phyloP scores from a whole-genome alignment of 176 grass and related monocot genomes.

The Oropetium thomaeum region DNA sequence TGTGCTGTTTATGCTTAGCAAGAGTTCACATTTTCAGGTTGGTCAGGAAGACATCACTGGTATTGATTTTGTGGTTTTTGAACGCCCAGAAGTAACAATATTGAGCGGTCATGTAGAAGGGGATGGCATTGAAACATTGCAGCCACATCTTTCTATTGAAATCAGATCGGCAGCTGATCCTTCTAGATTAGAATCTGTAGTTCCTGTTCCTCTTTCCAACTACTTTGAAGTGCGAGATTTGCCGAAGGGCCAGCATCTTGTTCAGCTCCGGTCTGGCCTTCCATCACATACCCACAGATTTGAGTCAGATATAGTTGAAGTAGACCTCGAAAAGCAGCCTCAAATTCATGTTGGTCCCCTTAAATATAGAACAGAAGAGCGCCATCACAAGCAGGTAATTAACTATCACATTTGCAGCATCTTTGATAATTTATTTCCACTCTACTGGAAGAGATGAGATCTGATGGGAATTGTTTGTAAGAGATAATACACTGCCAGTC shows the following conservation, averaged over 20 bases:
- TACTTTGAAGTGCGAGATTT: slow-evolving; percentile 84
- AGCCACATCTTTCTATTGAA: slow-evolving; percentile 81
- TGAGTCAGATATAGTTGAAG: slow-evolving; percentile 72
- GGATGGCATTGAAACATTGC: slow-evolving; percentile 45
- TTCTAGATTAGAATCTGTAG: slow-evolving; percentile 67
- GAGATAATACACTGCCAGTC: background rate
- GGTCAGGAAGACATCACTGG: slow-evolving; percentile 66
- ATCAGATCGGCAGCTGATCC: slow-evolving; percentile 68
- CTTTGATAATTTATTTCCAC: background rate
- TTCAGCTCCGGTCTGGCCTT: slow-evolving; percentile 76
- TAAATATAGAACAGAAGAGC: slow-evolving; percentile 74
- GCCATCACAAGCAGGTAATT: slow-evolving; percentile 83
- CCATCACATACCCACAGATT: slow-evolving; percentile 71
- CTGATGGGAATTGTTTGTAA: slow-evolving; percentile 3
- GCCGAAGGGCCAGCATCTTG: slow-evolving; percentile 65
- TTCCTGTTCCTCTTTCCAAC: slow-evolving; percentile 78
- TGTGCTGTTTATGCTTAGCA: slow-evolving; percentile 25
- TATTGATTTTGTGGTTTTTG: slow-evolving; percentile 89
- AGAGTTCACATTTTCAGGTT: slow-evolving; percentile 50
- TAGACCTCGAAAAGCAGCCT: slow-evolving; percentile 84
- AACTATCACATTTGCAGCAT: slow-evolving; percentile 14
- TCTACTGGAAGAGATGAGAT: slow-evolving; percentile 14
- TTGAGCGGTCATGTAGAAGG: slow-evolving; percentile 85
- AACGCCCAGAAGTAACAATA: slow-evolving; percentile 69
- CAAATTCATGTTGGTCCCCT: slow-evolving; percentile 85